Percentiles rank a stretch among this genome's conserved stretches.
These are phyloP conservation scores for Crithidia brevicula DNA, from an alignment of 208 protist genomes.

Conservation along the genomic window DNA sequence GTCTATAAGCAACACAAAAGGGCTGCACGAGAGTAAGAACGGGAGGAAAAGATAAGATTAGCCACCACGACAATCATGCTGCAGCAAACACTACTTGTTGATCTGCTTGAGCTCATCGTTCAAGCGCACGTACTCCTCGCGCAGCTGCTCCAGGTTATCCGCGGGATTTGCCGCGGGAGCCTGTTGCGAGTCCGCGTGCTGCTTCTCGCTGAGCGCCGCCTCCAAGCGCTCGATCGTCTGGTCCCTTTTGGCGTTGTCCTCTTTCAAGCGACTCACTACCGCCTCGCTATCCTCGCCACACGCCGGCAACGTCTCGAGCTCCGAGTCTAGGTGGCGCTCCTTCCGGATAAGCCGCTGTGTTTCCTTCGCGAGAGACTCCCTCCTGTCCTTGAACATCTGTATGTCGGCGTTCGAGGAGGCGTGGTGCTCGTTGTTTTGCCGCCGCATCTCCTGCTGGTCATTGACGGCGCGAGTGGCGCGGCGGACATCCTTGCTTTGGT, in stretches of 20 bases:
- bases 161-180: background rate
- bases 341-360: conserved; percentile 36
- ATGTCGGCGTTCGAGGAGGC: conserved; percentile 61
- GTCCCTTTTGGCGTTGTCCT: conserved; percentile 59
- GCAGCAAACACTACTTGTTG: conserved; percentile 13
- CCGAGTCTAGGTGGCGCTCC: conserved; percentile 25
- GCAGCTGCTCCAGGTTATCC: conserved; percentile 56
- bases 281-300: conserved; percentile 35
- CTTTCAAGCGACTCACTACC: conserved; percentile 37
- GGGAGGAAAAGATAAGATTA: too few species aligned
- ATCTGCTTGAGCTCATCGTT: conserved; percentile 63
- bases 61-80: too few species aligned
- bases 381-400: conserved; percentile 67
- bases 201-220: conserved; percentile 35
- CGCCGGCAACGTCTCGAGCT: conserved; percentile 29
- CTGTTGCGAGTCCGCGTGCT: background rate
- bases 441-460: conserved; percentile 57
- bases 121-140: conserved; percentile 77
- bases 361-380: conserved; percentile 49
- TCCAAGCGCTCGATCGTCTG: conserved; percentile 59
- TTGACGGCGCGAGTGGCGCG: conserved; percentile 57
- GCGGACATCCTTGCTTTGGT: conserved; percentile 74
- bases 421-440: conserved; percentile 71
- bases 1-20: too few species aligned
- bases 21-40: too few species aligned